Base-by-base conservation (phyloP, 192 early-diverging fungal genomes). In the Coemansia sp. region DNA sequence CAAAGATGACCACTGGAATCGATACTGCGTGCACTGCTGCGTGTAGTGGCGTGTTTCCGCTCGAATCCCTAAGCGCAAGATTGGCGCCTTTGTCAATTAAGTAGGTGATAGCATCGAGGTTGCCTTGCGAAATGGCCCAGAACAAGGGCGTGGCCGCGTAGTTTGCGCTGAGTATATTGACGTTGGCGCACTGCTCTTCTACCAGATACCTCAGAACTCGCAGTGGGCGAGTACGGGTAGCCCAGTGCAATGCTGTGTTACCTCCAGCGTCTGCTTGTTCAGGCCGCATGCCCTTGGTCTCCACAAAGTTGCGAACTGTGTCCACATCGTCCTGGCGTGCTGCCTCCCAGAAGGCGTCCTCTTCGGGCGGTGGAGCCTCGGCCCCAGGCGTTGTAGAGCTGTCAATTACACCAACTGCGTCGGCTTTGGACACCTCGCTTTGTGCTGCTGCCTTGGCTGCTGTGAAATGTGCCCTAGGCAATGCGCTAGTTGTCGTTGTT, bases 21-120 rank as follows among this genome's bases (percentile, higher is more conserved):
- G 94, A 88, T 10, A 89, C 91, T 2, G 93, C 92, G 64, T 99
- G 95, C 23, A 91, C 91, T 1, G 94, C 90, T 1, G 96, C 86
- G 78, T 99, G 97, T 17, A 99, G 79, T 0, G 89, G 88, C 62
- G 94, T 95, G 79, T 95, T 96, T 17, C 95, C 94, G 72, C 92
- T 90, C 4, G 87, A 91, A 68, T 99, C 97, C 25, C 78, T 84
- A 12, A 89, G 31, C 12, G 74, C 72, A 21, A 91, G 86, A 70
- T 95, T 77, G 14, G 95, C 95, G n/a, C 94, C 94, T 19, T 87
- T 80, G 57, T 90, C 87, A 45, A 90, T 67, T 55, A 99, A 83
- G 38, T 89, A 85, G 44, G 88, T 87, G 1, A 94, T 90, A 61
- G 88, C 87, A 45, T 89, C 74, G 23, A 95, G 76, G 27, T 90